These are phyloP conservation scores for Hydnomerulius pinastri DNA, from an alignment of 768 basidiomycete species.

Conservation along the genomic window DNA sequence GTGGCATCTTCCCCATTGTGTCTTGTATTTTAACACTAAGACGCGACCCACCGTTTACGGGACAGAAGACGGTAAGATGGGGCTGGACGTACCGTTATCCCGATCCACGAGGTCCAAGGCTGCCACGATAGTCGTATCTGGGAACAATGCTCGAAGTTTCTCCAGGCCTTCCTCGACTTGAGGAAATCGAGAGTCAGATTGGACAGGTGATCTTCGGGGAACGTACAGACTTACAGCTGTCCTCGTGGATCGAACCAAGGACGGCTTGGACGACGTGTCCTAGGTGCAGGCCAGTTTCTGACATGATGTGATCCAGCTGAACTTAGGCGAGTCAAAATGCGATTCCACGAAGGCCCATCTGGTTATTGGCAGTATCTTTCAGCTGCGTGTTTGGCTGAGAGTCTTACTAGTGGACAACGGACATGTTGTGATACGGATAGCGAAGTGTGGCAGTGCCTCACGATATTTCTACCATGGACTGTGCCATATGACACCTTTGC, in stretches of 20 bases:
- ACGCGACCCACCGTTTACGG: not conserved
- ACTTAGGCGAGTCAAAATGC: too few relatives aligned
- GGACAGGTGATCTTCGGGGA: not conserved
- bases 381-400: too few relatives aligned
- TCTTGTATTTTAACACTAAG: slow-evolving; percentile 61
- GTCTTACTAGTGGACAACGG: too few relatives aligned
- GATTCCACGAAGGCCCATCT: too few relatives aligned
- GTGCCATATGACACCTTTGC: not conserved
- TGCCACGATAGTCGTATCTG: slow-evolving; percentile 63
- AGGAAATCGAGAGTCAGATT: not conserved
- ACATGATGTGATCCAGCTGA: slow-evolving; percentile 24
- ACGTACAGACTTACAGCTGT: slow-evolving; percentile 29
- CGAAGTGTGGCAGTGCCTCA: too few relatives aligned
- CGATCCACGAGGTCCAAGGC: slow-evolving; percentile 80
- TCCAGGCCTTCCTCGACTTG: slow-evolving; percentile 56
- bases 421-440: too few relatives aligned
- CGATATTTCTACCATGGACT: too few relatives aligned
- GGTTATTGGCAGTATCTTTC: too few relatives aligned
- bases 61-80: not conserved
- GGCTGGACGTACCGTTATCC: slow-evolving; percentile 51
- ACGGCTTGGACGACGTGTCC: slow-evolving; percentile 32
- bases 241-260: slow-evolving; percentile 34
- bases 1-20: slow-evolving; percentile 56
- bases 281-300: slow-evolving; percentile 17
- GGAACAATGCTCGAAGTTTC: slow-evolving; percentile 57